A percentile compares a stretch with the other conserved stretches of the same genome.
Evolutionary conservation across 2,329 filamentous ascomycete genomes (phyloP).

Genomic region (Decorospora gaudefroyi): DNA sequence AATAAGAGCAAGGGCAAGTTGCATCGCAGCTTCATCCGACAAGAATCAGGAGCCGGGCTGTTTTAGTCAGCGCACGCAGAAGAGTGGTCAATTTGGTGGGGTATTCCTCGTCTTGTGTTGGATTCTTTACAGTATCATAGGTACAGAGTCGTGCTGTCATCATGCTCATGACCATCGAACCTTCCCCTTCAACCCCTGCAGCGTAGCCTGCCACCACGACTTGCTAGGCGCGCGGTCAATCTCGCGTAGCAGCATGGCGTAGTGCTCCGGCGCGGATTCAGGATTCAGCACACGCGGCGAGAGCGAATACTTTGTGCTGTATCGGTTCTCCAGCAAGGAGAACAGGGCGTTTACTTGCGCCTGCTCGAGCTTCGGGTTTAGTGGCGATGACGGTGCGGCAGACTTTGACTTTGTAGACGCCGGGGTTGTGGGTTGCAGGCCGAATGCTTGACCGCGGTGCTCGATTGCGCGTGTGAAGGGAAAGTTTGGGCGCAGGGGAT

Average conservation of each 20-base stretch:
- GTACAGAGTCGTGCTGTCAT: neutral
- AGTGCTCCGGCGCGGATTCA: conserved; percentile 43
- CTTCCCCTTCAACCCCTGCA: conserved; percentile 48
- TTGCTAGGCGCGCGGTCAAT: conserved; percentile 44
- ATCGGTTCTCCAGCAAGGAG: conserved; percentile 63
- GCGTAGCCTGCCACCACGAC: conserved; percentile 42
- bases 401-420: conserved; percentile 18
- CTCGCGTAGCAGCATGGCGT: conserved; percentile 44
- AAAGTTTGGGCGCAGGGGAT: conserved; percentile 55
- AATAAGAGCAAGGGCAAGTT: too few species aligned
- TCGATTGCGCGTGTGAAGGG: conserved; percentile 53
- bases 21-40: too few species aligned
- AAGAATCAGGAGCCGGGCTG: too few species aligned
- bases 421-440: conserved; percentile 34
- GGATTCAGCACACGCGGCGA: conserved; percentile 39
- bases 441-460: conserved; percentile 43
- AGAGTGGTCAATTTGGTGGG: too few species aligned
- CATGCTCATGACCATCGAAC: conserved; percentile 38
- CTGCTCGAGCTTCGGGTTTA: conserved; percentile 44
- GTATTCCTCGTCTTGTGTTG: too few species aligned
- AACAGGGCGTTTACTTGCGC: conserved; percentile 62
- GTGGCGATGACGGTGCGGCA: conserved; percentile 14
- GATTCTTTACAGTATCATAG: conserved; percentile 10
- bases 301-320: conserved; percentile 50
- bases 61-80: too few species aligned